Conservation (phyloP, 2,329 filamentous ascomycete species). For the Arthrobotrys iridis region DNA sequence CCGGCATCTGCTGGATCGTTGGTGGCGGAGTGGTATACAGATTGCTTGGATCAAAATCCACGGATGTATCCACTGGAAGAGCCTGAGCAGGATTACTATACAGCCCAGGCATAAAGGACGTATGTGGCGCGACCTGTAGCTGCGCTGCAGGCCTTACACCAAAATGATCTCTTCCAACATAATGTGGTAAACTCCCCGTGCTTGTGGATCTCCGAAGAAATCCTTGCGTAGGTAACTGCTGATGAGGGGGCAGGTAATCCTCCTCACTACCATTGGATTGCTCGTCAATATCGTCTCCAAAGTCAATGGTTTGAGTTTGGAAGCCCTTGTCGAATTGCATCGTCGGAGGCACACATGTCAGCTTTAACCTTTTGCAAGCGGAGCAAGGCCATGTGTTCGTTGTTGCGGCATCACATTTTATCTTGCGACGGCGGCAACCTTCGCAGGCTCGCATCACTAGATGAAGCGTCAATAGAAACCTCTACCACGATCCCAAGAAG, state of each 20-base stretch:
- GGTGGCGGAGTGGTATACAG: constrained; percentile 49
- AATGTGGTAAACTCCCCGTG: constrained; percentile 45
- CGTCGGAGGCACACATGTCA: constrained; percentile 90
- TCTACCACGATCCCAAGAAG: neutral
- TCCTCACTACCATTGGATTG: constrained; percentile 61
- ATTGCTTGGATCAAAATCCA: constrained; percentile 29
- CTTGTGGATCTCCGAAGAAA: constrained; percentile 55
- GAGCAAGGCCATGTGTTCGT: constrained; percentile 98
- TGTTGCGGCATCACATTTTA: constrained; percentile 96
- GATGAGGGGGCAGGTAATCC: constrained; percentile 59
- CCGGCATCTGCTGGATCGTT: constrained; percentile 39
- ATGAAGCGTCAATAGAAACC: neutral
- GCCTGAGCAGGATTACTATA: constrained; percentile 14
- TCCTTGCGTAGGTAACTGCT: constrained; percentile 48
- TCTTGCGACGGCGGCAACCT: constrained; percentile 92
- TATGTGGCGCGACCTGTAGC: constrained; percentile 47
- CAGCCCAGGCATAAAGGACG: constrained; percentile 43
- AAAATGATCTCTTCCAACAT: constrained; percentile 46
- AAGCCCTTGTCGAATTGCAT: constrained; percentile 76
- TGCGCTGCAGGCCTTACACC: constrained; percentile 40
- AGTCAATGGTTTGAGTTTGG: constrained; percentile 60
- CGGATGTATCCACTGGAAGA: constrained; percentile 28
- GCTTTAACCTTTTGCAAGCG: constrained; percentile 88
- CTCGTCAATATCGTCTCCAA: constrained; percentile 61
- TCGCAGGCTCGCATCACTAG: constrained; percentile 96